These are phyloP conservation scores for Fusarium sp. DNA, from an alignment of 2,329 filamentous ascomycete species.

Conservation along the genomic window DNA sequence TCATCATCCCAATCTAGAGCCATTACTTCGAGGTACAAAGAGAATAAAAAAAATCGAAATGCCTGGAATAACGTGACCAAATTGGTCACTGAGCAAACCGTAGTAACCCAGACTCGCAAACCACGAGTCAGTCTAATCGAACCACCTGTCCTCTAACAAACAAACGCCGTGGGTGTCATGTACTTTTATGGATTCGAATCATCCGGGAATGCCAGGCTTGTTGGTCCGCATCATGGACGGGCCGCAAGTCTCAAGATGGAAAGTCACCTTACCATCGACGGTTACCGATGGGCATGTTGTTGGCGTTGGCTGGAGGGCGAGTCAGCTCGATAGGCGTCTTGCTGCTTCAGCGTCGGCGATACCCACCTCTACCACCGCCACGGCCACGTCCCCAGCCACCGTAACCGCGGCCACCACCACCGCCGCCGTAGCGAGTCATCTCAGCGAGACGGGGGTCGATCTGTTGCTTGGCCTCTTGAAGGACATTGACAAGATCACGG, in stretches of 20 bases:
- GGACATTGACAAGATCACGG: constrained; percentile 93
- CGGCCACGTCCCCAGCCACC: constrained; percentile 81
- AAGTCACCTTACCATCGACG: constrained; percentile 64
- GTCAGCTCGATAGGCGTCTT: constrained; percentile 55
- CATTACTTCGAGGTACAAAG: constrained; percentile 48
- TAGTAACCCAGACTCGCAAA: constrained; percentile 46
- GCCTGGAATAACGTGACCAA: constrained; percentile 40
- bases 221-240: constrained; percentile 32
- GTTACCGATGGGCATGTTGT: constrained; percentile 65
- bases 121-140: constrained; percentile 48
- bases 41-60: constrained; percentile 28
- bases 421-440: constrained; percentile 94
- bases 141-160: constrained; percentile 50
- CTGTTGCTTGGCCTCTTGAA: constrained; percentile 97
- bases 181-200: constrained; percentile 43
- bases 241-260: constrained; percentile 29
- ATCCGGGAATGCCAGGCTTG: constrained; percentile 36
- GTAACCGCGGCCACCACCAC: constrained; percentile 81
- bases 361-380: constrained; percentile 69
- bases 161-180: constrained; percentile 50
- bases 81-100: constrained; percentile 44
- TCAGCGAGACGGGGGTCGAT: constrained; percentile 96
- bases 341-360: constrained; percentile 54
- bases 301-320: constrained; percentile 62
- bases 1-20: constrained; percentile 50